phyloP scores from a whole-genome alignment of 2,329 filamentous ascomycete species.

The Curvularia verruculosa region DNA sequence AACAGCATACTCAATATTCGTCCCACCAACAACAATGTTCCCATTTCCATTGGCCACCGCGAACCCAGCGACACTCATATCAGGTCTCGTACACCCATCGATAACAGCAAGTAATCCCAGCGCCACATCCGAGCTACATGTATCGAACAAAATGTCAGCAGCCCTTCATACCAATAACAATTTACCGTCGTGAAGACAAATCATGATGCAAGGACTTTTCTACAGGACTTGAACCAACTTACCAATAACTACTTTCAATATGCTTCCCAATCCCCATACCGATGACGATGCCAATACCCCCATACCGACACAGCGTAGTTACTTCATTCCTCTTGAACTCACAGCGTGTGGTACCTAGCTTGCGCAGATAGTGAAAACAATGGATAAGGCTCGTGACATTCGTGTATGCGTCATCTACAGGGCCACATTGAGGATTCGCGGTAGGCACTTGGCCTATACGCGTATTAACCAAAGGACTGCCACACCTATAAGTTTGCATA shows the following conservation, averaged over 20 bases:
- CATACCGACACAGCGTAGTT: slow-evolving; percentile 1
- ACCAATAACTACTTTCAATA: slow-evolving; percentile 6
- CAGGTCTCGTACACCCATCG: slow-evolving; percentile 11
- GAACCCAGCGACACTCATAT: slow-evolving; percentile 11
- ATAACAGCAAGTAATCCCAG: slow-evolving; percentile 14
- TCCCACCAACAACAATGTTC: slow-evolving; percentile 13
- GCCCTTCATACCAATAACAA: not conserved
- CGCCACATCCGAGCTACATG: slow-evolving; percentile 10
- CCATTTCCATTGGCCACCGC: slow-evolving; percentile 11
- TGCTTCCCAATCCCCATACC: not conserved
- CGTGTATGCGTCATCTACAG: slow-evolving; percentile 14
- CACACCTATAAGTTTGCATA: too few species aligned
- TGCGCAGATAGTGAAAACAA: slow-evolving; percentile 20
- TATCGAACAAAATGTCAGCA: not conserved
- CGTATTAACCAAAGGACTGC: too few species aligned
- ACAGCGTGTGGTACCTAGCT: slow-evolving; percentile 12
- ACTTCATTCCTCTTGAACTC: slow-evolving; percentile 6
- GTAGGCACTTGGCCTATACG: not conserved
- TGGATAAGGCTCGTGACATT: slow-evolving; percentile 17
- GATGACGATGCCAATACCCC: not conserved
- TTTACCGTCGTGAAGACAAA: not conserved
- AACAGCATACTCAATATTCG: not conserved
- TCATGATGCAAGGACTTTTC: not conserved
- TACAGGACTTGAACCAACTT: not conserved
- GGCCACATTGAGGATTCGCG: slow-evolving; percentile 9